These are phyloP conservation scores for Syzygium malaccense DNA, from an alignment of 441 rosid species.

Conservation along the genomic window DNA sequence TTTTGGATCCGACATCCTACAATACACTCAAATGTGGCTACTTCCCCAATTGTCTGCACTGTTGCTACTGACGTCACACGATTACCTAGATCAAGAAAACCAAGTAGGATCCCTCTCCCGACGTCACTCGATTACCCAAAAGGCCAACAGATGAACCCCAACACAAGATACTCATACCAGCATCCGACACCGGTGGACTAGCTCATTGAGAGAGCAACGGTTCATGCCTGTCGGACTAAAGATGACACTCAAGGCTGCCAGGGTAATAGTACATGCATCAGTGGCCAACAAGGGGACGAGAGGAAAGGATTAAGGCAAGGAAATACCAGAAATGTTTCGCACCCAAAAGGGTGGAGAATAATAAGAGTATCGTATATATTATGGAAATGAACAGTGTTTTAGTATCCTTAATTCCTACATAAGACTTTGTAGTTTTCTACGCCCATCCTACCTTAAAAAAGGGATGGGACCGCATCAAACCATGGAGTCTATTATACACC, in stretches of 20 bases:
- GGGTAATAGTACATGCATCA: not conserved
- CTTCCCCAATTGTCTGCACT: accelerated
- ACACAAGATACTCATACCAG: not conserved
- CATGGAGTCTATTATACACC: not conserved
- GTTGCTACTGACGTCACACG: accelerated
- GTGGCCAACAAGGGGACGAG: not conserved
- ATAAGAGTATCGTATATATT: not conserved
- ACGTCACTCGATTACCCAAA: not conserved
- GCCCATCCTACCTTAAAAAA: not conserved
- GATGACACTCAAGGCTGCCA: not conserved
- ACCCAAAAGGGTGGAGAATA: not conserved
- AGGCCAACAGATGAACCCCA: not conserved
- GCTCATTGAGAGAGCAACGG: not conserved
- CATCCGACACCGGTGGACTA: not conserved
- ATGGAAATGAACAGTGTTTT: not conserved
- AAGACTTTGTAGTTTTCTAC: not conserved
- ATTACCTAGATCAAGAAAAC: not conserved
- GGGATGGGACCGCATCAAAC: not conserved
- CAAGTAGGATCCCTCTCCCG: not conserved
- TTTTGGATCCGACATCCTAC: not conserved
- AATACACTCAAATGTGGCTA: not conserved
- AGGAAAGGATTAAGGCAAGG: not conserved
- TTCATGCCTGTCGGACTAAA: not conserved
- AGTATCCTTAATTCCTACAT: not conserved
- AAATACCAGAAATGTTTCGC: not conserved